Percentiles rank a stretch among this genome's conserved stretches.
phyloP scores from a whole-genome alignment of 768 basidiomycete species.

The Trametes coccinea region DNA sequence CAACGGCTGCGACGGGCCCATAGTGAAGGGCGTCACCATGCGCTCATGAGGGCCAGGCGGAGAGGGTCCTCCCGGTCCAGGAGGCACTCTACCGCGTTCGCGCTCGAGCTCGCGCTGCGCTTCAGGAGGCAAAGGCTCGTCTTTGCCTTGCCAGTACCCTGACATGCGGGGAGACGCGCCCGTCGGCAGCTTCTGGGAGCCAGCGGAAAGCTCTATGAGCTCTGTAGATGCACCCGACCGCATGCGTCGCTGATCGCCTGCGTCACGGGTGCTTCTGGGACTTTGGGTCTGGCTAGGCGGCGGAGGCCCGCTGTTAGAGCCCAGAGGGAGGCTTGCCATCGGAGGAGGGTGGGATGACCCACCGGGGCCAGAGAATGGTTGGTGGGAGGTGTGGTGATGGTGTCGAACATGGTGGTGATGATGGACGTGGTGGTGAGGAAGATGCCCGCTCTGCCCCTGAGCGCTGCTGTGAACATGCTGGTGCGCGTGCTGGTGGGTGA shows the following conservation, averaged over 20 bases:
- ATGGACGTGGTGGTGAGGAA: constrained; percentile 33
- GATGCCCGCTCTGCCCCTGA: constrained; percentile 25
- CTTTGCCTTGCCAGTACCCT: constrained; percentile 25
- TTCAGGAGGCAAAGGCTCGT: constrained; percentile 20
- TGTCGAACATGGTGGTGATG: constrained; percentile 37
- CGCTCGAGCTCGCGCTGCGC: constrained; percentile 25
- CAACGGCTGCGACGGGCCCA: constrained; percentile 27
- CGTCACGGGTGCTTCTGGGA: constrained; percentile 22
- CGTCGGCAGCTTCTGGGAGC: constrained; percentile 8
- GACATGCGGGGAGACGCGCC: constrained; percentile 18
- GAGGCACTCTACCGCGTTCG: constrained; percentile 23
- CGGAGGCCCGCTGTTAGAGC: constrained; percentile 5
- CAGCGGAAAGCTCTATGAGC: constrained; percentile 26
- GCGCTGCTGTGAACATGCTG: constrained; percentile 17
- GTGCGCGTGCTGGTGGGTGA: constrained; percentile 20
- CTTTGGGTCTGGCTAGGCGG: constrained; percentile 5
- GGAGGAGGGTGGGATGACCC: constrained; percentile 10
- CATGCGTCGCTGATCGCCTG: constrained; percentile 25
- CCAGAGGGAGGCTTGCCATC: constrained; percentile 13
- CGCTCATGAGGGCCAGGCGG: constrained; percentile 32
- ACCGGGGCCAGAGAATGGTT: constrained; percentile 16
- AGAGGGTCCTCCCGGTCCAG: constrained; percentile 22
- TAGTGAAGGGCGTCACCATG: constrained; percentile 32
- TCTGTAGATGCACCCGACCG: constrained; percentile 31
- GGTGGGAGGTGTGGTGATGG: constrained; percentile 31